phyloP scores from a whole-genome alignment of 2,329 filamentous ascomycete genomes.

The Didymellaceae sp. region DNA sequence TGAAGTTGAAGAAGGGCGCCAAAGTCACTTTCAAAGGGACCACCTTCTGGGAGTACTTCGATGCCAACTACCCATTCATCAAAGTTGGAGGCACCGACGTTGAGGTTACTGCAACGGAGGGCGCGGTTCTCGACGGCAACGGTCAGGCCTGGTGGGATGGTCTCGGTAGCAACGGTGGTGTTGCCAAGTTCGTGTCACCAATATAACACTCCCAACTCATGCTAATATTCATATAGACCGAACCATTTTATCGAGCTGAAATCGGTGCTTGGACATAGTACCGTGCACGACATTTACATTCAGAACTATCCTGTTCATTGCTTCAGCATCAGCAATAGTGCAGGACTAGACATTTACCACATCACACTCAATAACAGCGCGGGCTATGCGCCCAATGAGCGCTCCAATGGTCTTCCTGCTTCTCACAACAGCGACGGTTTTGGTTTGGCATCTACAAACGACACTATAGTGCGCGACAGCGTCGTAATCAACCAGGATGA shows the following conservation, averaged over 20 bases:
- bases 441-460: slow-evolving; percentile 59
- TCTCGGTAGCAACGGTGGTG: slow-evolving; percentile 53
- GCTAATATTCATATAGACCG: background rate
- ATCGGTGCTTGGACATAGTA: slow-evolving; percentile 64
- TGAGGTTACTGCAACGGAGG: slow-evolving; percentile 64
- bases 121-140: slow-evolving; percentile 59
- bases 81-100: slow-evolving; percentile 65
- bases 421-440: slow-evolving; percentile 17
- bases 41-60: slow-evolving; percentile 52
- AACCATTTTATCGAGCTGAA: slow-evolving; percentile 26
- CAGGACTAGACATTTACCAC: slow-evolving; percentile 54
- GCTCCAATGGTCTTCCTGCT: slow-evolving; percentile 10
- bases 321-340: slow-evolving; percentile 54
- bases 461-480: slow-evolving; percentile 62
- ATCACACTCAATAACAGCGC: slow-evolving; percentile 65
- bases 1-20: slow-evolving; percentile 60
- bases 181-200: slow-evolving; percentile 47
- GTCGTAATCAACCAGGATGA: slow-evolving; percentile 66
- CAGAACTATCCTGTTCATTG: slow-evolving; percentile 63
- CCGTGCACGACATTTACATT: slow-evolving; percentile 59
- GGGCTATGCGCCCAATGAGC: slow-evolving; percentile 52
- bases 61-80: slow-evolving; percentile 61
- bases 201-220: slow-evolving; percentile 10
- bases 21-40: slow-evolving; percentile 68
- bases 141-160: slow-evolving; percentile 57